Evolutionary conservation across 768 basidiomycete genomes (phyloP).

Genomic region (Guyanaporus albipodus): DNA sequence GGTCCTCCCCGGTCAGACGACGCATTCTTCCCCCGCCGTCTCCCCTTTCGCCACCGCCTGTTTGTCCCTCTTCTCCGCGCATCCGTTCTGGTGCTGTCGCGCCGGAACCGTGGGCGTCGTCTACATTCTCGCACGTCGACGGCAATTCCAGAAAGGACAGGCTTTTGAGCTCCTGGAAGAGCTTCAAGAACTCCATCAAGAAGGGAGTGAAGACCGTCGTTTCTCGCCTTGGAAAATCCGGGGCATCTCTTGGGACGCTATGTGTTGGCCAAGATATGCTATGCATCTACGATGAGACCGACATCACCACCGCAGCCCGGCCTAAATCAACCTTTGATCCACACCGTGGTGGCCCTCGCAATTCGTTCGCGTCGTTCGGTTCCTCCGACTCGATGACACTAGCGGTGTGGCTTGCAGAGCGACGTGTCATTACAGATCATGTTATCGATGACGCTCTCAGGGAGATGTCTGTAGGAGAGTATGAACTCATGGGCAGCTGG

Average conservation of each 20-base stretch:
- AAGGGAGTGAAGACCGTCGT: constrained; percentile 23
- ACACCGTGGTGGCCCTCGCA: constrained; percentile 16
- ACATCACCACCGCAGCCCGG: not conserved
- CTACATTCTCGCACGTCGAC: constrained; percentile 16
- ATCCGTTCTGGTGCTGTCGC: constrained; percentile 40
- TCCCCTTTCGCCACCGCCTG: constrained; percentile 28
- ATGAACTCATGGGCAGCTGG: constrained; percentile 50
- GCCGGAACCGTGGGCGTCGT: constrained; percentile 38
- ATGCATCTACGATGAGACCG: constrained; percentile 6
- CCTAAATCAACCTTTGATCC: not conserved
- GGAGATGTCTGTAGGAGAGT: constrained; percentile 43
- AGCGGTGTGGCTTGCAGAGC: constrained; percentile 38
- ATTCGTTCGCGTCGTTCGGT: constrained; percentile 26
- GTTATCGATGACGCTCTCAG: constrained; percentile 23
- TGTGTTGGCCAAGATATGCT: constrained; percentile 9
- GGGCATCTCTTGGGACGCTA: constrained; percentile 10
- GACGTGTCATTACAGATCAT: constrained; percentile 30
- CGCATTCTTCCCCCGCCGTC: constrained; percentile 38
- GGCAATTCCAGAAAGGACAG: constrained; percentile 19
- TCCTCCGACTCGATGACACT: constrained; percentile 35
- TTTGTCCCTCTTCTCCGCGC: constrained; percentile 32
- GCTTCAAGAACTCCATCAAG: constrained; percentile 31
- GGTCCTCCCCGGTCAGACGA: constrained; percentile 41
- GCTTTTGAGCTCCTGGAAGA: constrained; percentile 28
- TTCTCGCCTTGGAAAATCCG: constrained; percentile 15